Evolutionary conservation across 2,329 filamentous ascomycete species (phyloP).

Genomic region (Colletotrichum spaethianum): DNA sequence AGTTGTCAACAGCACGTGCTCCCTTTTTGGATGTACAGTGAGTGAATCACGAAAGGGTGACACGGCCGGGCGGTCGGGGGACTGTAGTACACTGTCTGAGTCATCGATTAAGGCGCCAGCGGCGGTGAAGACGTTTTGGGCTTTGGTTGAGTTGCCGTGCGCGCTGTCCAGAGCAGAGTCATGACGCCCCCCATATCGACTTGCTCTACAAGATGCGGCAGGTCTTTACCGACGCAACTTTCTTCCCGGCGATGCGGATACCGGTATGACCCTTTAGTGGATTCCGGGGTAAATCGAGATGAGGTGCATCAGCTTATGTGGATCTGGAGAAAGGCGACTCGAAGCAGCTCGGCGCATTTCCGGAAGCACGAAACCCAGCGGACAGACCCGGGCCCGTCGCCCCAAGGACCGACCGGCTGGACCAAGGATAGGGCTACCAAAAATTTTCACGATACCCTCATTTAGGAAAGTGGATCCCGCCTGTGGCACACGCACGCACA

Average conservation of each 20-base stretch:
- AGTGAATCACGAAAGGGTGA: background rate
- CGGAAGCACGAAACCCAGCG: background rate
- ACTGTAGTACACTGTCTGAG: background rate
- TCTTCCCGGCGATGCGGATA: background rate
- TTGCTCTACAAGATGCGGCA: too few species aligned
- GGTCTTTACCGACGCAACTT: background rate
- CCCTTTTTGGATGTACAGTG: background rate
- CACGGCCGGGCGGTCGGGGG: background rate
- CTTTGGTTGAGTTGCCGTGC: background rate
- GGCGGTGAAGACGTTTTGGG: too few species aligned
- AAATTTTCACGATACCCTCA: slow-evolving; percentile 42
- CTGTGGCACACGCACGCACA: background rate
- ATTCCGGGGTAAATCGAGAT: slow-evolving; percentile 30
- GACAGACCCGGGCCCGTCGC: background rate
- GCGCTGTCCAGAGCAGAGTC: background rate
- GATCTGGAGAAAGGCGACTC: background rate
- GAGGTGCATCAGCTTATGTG: background rate
- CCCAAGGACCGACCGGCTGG: background rate
- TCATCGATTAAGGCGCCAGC: background rate
- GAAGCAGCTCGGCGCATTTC: background rate
- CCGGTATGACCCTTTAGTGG: background rate
- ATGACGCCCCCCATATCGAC: too few species aligned
- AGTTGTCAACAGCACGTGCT: background rate
- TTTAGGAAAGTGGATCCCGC: slow-evolving; percentile 29
- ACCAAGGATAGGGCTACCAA: slow-evolving; percentile 32